A percentile compares a stretch with the other conserved stretches of the same genome.
phyloP scores from a whole-genome alignment of 139 green algal genomes.

The Chlorella sp. region DNA sequence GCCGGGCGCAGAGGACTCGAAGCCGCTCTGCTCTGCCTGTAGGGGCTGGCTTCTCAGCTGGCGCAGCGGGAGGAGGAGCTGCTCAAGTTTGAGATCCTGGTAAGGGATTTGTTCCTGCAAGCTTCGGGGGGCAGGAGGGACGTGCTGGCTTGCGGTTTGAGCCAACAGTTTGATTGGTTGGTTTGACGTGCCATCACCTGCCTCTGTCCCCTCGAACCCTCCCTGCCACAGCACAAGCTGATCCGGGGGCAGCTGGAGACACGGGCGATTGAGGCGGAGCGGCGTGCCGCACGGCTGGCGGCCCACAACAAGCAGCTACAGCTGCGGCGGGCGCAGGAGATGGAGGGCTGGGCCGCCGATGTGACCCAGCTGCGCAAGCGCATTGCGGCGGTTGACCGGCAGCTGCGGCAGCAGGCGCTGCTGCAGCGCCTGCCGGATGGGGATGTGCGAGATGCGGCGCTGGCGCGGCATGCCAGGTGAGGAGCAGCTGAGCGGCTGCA shows the following conservation, averaged over 20 bases:
- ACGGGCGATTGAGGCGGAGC: slow-evolving; percentile 64
- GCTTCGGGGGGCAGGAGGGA: too few relatives aligned
- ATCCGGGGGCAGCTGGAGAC: slow-evolving; percentile 68
- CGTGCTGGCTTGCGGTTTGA: too few relatives aligned
- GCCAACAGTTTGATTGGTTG: too few relatives aligned
- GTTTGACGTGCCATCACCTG: too few relatives aligned
- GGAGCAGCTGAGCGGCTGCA: neutral
- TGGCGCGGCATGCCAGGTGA: slow-evolving; percentile 38
- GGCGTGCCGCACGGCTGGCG: slow-evolving; percentile 18
- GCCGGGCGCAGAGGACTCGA: too few relatives aligned
- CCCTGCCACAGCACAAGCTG: slow-evolving; percentile 50
- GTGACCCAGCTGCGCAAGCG: slow-evolving; percentile 73
- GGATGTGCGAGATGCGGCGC: slow-evolving; percentile 56
- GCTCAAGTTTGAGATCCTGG: slow-evolving; percentile 63
- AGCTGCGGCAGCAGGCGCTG: slow-evolving; percentile 78
- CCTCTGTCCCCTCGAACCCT: too few relatives aligned
- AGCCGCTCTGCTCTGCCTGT: neutral
- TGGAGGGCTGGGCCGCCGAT: slow-evolving; percentile 75
- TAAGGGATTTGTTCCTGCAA: too few relatives aligned
- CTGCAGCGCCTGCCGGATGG: slow-evolving; percentile 60
- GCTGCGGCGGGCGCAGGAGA: slow-evolving; percentile 59
- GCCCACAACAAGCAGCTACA: slow-evolving; percentile 51
- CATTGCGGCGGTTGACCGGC: slow-evolving; percentile 68
- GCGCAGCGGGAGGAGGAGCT: slow-evolving; percentile 70
- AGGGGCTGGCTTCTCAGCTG: slow-evolving; percentile 57